Evolutionary conservation across 306 rosid genomes (phyloP), one percentile per base, ranked within the genome.

Genomic region (Vigna mungo): DNA sequence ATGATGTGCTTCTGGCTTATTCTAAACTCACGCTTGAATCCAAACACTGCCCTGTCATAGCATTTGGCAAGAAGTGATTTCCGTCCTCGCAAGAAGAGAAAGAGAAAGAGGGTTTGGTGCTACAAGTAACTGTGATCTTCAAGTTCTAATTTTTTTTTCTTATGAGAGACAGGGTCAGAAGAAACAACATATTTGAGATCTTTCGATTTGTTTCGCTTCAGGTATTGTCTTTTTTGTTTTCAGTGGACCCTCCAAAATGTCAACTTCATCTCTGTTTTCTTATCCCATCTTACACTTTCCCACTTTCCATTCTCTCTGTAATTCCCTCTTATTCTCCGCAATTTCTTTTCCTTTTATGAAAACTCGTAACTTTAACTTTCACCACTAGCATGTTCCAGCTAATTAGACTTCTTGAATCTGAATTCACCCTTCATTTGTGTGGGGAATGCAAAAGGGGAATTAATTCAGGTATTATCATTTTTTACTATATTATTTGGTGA

Each of bases 61-160:
- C 82, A 82, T 72, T 82, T 82, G 82, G 41, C 91, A 83, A 91
- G 93, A 93, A 91, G 92, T 91, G 82, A 71, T 75, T 78, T 64
- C 76, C 74, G 61, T 61, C 68, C 58, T 71, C 46, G 6, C 71
- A 60, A 44, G 58, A 64, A 81, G 61, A 58, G 8, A 78, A 17
- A 43, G 56, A 41, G 30, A 63, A 65, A 60, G 48, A 17, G 15
- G 3, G 52, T 68, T 81, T 62, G 54, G 76, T 69, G 72, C 75
- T 69, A 72, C 73, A 44, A 72, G 32, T 15, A 44, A 72, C 32
- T 64, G 56, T 51, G 77, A 54, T 52, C 75, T 71, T 78, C 88
- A 71, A 83, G 67, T 71, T 59, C 13, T 64, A 68, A 32, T 72
- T 79, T 79, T 81, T 87, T 71, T 70, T 36, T 84, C 76, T 34